Evolutionary conservation across 208 protist species (phyloP), one percentile per base, ranked within the genome.

Genomic region (Crithidia mellificae): DNA sequence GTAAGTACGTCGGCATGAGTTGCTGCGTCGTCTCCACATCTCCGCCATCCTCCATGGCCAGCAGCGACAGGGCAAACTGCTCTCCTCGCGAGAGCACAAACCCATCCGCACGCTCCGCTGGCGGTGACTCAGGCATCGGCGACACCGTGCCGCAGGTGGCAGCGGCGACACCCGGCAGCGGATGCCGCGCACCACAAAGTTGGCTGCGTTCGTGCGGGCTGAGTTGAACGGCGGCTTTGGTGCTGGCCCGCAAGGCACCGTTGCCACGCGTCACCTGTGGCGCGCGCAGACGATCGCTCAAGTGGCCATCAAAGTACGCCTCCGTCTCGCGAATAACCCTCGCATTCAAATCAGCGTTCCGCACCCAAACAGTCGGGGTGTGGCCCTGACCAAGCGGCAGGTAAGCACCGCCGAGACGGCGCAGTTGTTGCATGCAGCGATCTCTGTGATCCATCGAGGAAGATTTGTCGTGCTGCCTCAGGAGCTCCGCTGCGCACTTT

Each of bases 401-500:
- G 67, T 87, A 92, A 24, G 78, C 64, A 19, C 86, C 86, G 32
- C 83, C 80, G 43, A 92, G 74, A 25, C 73, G 30, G 1, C 50
- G 44, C 14, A 92, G 65, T 43, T 81, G 71, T n/a, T 44, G 43
- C 41, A 74, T 50, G 27, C 73, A 70, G 17, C 30, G 38, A 14
- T 36, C 30, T 22, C 46, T 22, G 19, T 59, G 36, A 47, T 17
- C 54, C 8, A 20, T 19, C 0, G 63, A 65, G 36, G 62, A 0
- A 0, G 70, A 3, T 1, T 29, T 20, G 9, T 51, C 53, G 29
- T 79, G 55, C 12, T 74, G 53, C 9, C 63, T 59, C 29, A 75
- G 47, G 1, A 74, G 46, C 32, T 66, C 59, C 14, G 8, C 54
- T 6, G 71, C 65, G n/a, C 70, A 76, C 32, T 47, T 50, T 5